Evolutionary conservation across 1,284 basidiomycete genomes (phyloP), one percentile per base, ranked within the genome.

Genomic region (Sphagnurus paluster): DNA sequence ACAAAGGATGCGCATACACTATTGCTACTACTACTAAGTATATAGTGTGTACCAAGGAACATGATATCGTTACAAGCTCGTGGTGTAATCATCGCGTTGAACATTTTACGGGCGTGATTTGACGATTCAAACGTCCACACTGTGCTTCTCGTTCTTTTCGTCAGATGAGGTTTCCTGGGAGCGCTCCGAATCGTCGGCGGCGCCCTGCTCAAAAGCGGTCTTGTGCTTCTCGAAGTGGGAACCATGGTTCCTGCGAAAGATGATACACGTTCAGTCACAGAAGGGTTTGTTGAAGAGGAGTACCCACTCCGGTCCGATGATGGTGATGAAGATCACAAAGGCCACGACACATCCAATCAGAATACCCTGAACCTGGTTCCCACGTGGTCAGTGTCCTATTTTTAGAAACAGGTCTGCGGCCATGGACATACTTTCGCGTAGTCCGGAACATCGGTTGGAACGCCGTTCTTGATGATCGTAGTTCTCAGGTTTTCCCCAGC

Each of bases 191-290:
- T 77, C 75, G 35, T 80, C 80, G 25, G 77, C 85, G 4, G 71
- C 87, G 42, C 89, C 89, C 54, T 83, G 77, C 63, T 93, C 82
- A 65, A 85, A 87, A 1, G 90, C 92, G 1, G 85, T 68, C 68
- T 87, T 89, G 57, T 82, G 78, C 52, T 87, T 79, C 71, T 95
- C 92, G 58, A 95, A 95, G 64, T 88, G 87, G 5, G 82, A 76
- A 8, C 86, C 84, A 60, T 90, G 89, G 55, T 90, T 82, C 57
- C 85, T 87, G 50, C 28, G 42, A 16, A 56, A 49, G 52, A 42
- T 14, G 25, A 41, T 9, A 30, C 8, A 10, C 26, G 17, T 2
- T 36, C 11, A 32, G 6, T 38, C 21, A 38, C 32, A 16, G 32
- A 33, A 13, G 10, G 10, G 24, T 7, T 20, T 36, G 7, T 6